Conservation (phyloP, 495 filamentous ascomycete genomes). For the Penicillium macrosclerotiorum region DNA sequence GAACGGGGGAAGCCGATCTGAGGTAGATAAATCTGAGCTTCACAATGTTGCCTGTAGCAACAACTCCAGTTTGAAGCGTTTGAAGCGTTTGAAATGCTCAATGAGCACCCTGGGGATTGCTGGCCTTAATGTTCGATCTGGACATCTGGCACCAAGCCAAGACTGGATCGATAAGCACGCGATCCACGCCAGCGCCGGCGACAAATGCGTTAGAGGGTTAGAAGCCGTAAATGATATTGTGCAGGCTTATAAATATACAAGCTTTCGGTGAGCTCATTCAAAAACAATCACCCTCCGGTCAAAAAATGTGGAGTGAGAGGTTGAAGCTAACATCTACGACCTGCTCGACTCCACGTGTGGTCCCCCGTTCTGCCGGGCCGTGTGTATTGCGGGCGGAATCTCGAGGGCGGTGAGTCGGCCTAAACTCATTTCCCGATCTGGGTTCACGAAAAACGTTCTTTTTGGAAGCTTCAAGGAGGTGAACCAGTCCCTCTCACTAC, state of each 20-base stretch:
- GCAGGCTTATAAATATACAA: too few relatives aligned
- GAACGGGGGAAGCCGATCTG: too few relatives aligned
- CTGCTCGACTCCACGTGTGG: constrained; percentile 9
- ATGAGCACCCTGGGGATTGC: not conserved
- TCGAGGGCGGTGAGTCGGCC: constrained; percentile 12
- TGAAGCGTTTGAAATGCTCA: not conserved
- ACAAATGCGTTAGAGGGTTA: not conserved
- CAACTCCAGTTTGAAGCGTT: too few relatives aligned
- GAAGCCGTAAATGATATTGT: not conserved
- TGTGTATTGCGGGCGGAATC: too few relatives aligned
- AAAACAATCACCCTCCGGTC: too few relatives aligned
- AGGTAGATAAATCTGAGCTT: too few relatives aligned
- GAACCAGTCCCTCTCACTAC: not conserved
- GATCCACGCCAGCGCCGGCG: not conserved
- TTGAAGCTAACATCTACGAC: too few relatives aligned
- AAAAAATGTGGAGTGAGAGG: too few relatives aligned
- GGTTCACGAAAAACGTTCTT: constrained; percentile 13
- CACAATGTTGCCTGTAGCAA: too few relatives aligned
- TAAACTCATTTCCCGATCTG: constrained; percentile 10
- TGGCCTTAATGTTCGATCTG: not conserved
- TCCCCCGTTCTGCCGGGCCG: constrained; percentile 13
- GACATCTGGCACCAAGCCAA: constrained; percentile 17
- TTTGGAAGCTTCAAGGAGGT: constrained; percentile 10
- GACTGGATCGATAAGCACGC: constrained; percentile 3
- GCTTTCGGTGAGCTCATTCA: too few relatives aligned